Conservation (phyloP, 257 asterid genomes). For the Lantana camara region DNA sequence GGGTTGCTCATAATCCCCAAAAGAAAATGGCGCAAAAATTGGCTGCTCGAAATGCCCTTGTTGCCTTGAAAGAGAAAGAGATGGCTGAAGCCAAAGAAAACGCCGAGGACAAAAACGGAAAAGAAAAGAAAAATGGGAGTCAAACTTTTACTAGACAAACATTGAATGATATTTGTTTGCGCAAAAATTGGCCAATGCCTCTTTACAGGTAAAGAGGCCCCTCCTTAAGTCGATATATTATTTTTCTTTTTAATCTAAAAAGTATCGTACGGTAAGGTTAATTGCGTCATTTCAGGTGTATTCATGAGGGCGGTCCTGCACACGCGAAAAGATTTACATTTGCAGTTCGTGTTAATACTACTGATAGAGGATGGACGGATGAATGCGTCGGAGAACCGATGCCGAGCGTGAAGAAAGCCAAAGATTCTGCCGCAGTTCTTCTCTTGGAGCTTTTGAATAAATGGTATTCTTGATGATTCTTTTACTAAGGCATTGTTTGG, state of each 20-base stretch:
- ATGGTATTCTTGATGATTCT: slow-evolving; percentile 51
- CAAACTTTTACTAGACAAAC: slow-evolving; percentile 94
- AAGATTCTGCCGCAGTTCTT: slow-evolving; percentile 92
- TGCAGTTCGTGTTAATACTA: slow-evolving; percentile 83
- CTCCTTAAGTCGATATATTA: not conserved
- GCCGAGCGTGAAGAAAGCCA: slow-evolving; percentile 99
- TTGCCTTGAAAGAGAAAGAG: slow-evolving; percentile 81
- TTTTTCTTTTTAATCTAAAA: not conserved
- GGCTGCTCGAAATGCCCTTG: slow-evolving; percentile 97
- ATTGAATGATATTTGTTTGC: slow-evolving; percentile 87
- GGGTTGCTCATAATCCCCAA: slow-evolving; percentile 84
- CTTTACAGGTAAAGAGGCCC: slow-evolving; percentile 60
- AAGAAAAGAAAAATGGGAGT: slow-evolving; percentile 70
- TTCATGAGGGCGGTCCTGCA: slow-evolving; percentile 97
- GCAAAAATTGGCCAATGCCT: slow-evolving; percentile 99
- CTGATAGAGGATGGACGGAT: slow-evolving; percentile 91
- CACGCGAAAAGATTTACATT: slow-evolving; percentile 94
- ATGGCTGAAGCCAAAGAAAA: slow-evolving; percentile 57
- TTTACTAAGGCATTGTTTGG: slow-evolving; percentile 12
- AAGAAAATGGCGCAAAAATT: slow-evolving; percentile 98
- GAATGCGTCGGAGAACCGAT: slow-evolving; percentile 96
- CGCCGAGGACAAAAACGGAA: slow-evolving; percentile 47
- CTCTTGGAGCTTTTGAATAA: slow-evolving; percentile 77
- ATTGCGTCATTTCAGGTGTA: slow-evolving; percentile 48
- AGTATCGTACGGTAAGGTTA: no score